Conservation (phyloP, 1,284 basidiomycete genomes). For the Peniophora sp. region DNA sequence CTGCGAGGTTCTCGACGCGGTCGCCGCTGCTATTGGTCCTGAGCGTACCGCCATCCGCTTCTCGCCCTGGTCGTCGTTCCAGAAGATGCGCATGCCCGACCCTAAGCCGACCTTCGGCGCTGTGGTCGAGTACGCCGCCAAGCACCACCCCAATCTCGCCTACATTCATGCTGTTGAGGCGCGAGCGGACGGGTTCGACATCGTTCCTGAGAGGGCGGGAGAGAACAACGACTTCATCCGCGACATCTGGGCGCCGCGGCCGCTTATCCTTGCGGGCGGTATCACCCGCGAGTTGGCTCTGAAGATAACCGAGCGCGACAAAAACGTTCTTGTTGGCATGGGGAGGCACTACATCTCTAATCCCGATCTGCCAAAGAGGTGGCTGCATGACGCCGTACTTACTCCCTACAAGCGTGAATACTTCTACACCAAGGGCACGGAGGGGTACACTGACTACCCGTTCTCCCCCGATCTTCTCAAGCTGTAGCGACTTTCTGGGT, state of each 20-base stretch:
- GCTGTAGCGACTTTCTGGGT: too few relatives aligned
- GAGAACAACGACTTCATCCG: constrained; percentile 20
- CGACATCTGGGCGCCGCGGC: constrained; percentile 14
- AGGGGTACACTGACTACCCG: constrained; percentile 31
- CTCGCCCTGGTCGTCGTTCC: constrained; percentile 28
- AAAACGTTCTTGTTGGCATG: neutral
- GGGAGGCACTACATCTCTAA: neutral
- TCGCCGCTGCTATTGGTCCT: constrained; percentile 18
- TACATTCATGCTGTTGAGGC: constrained; percentile 35
- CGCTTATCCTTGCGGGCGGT: constrained; percentile 29
- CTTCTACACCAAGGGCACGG: constrained; percentile 24
- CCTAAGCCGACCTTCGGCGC: constrained; percentile 4
- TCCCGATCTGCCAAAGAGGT: constrained; percentile 43
- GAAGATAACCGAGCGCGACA: constrained; percentile 15
- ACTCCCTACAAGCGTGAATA: constrained; percentile 22
- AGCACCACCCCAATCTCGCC: neutral
- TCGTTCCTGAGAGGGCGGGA: neutral
- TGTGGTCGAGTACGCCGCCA: neutral
- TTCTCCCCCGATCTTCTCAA: neutral
- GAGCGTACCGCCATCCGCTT: constrained; percentile 27
- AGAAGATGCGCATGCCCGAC: constrained; percentile 17
- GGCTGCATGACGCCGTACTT: constrained; percentile 26
- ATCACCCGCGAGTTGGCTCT: constrained; percentile 14
- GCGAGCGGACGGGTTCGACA: constrained; percentile 13
- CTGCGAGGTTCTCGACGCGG: constrained; percentile 31